These are phyloP conservation scores for Fragilaria crotonensis DNA, from an alignment of 108 stramenopile species.

Conservation along the genomic window DNA sequence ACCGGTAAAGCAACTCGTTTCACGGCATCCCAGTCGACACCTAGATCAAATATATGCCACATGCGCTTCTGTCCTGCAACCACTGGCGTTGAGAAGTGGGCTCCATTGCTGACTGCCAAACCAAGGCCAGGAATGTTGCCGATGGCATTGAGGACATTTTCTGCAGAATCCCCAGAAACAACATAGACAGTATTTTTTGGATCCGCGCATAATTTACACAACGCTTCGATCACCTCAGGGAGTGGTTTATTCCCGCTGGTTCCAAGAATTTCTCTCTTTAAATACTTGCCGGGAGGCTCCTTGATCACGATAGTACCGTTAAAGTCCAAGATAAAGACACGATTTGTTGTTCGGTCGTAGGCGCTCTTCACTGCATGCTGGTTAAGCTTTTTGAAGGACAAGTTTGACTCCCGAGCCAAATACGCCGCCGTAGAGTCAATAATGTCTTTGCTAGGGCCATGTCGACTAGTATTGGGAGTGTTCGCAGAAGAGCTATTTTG, in stretches of 20 bases:
- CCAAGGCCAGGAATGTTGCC: slow-evolving; percentile 82
- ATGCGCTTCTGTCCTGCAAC: slow-evolving; percentile 21
- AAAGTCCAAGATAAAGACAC: slow-evolving; percentile 96
- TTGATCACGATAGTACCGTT: slow-evolving; percentile 95
- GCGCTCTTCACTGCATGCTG: slow-evolving; percentile 51
- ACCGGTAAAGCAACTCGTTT: slow-evolving; percentile 87
- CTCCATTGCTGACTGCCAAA: slow-evolving; percentile 91
- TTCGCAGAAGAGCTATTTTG: background rate
- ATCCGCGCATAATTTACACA: slow-evolving; percentile 67
- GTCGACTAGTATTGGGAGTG: background rate
- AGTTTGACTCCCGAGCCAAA: slow-evolving; percentile 43
- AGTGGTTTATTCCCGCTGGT: slow-evolving; percentile 82
- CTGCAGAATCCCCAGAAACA: slow-evolving; percentile 81
- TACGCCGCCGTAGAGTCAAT: slow-evolving; percentile 49
- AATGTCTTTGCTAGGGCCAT: slow-evolving; percentile 16
- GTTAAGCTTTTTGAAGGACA: slow-evolving; percentile 53
- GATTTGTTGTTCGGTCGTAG: slow-evolving; percentile 55
- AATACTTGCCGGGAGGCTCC: slow-evolving; percentile 91
- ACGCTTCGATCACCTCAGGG: slow-evolving; percentile 56
- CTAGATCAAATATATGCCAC: slow-evolving; percentile 82
- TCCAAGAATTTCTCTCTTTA: slow-evolving; percentile 94
- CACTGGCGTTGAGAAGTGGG: slow-evolving; percentile 70
- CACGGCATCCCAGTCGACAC: slow-evolving; percentile 89
- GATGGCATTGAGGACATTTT: slow-evolving; percentile 80
- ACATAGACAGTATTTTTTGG: slow-evolving; percentile 87